Evolutionary conservation across 768 basidiomycete species (phyloP).

Genomic region (Termitomyces eurrhizus): DNA sequence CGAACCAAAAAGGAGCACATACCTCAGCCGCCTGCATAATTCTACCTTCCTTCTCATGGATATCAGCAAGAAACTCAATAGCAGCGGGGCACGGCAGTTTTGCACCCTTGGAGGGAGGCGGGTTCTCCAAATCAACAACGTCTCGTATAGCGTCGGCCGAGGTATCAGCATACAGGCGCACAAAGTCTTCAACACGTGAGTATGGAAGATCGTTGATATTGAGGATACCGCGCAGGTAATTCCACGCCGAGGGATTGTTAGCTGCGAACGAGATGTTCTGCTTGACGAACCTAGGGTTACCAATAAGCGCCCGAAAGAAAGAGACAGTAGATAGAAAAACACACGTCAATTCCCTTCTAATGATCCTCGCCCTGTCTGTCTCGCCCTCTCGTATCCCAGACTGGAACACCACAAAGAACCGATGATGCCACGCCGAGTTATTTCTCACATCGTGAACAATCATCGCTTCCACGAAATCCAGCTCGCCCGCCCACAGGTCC

Average conservation of each 20-base stretch:
- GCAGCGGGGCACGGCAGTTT: slow-evolving; percentile 76
- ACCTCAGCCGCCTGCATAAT: slow-evolving; percentile 49
- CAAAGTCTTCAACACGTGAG: slow-evolving; percentile 52
- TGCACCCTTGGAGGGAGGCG: slow-evolving; percentile 58
- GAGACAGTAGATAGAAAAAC: slow-evolving; percentile 25
- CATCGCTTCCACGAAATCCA: slow-evolving; percentile 71
- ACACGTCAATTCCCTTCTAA: slow-evolving; percentile 73
- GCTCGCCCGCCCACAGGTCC: slow-evolving; percentile 68
- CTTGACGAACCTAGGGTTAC: slow-evolving; percentile 65
- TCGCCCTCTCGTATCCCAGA: slow-evolving; percentile 60
- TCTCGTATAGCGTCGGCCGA: slow-evolving; percentile 24
- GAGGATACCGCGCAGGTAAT: slow-evolving; percentile 88
- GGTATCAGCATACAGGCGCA: slow-evolving; percentile 54
- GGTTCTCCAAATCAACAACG: slow-evolving; percentile 73
- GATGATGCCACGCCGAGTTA: slow-evolving; percentile 97
- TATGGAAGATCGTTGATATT: slow-evolving; percentile 58
- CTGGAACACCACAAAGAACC: slow-evolving; percentile 83
- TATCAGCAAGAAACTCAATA: slow-evolving; percentile 83
- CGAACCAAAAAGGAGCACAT: neutral
- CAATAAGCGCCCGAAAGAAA: neutral
- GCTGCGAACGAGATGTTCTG: slow-evolving; percentile 81
- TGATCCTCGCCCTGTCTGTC: slow-evolving; percentile 52
- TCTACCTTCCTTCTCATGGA: slow-evolving; percentile 53
- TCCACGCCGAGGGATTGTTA: slow-evolving; percentile 95
- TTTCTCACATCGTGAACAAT: slow-evolving; percentile 80